Base-by-base conservation (phyloP, 176 grass and related monocot species). In the Hsuehochloa calcarea region DNA sequence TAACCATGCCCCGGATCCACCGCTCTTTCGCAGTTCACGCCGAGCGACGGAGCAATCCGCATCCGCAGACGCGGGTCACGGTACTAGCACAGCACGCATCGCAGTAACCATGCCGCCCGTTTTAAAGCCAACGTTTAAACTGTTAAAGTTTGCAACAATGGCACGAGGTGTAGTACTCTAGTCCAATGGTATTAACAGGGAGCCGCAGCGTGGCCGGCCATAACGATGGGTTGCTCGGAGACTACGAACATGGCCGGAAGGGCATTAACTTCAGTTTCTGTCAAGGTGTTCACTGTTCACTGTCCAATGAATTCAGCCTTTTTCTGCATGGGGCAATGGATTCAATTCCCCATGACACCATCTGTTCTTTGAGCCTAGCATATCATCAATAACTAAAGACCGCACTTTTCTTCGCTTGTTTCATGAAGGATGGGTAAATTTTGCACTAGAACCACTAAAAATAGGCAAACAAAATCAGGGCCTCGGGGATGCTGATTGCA, bases 231-330 rank as follows among this genome's bases (percentile, higher is more conserved):
- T 29, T 29, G 45, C 45, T 54, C 8, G 8, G 52, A 58, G 55
- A 9, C 55, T 23, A 10, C 10, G 55, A 23, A 23, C 55, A 58
- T 8, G 22, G 22, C 8, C 52, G 50, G 16, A 23, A 20, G 39
- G 84, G 20, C 66, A 65, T 80, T 86, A 73, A 80, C 84, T 86
- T 45, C 55, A 12, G 27, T 20, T 27, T 60, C 84, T 79, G 75
- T 72, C 84, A 63, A 15, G 66, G 22, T 80, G 76, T 59, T 50
- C 56, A 63, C 76, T 72, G 55, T 72, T 79, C 47, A 78, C 71
- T 13, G 66, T 52, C 65, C 77, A 40, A 73, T 73, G 77, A 52
- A 80, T 73, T 43, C 56, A 25, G 7, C 9, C 17, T 52, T 29
- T 52, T 34, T 52, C 22, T 23, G 31, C 29, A 3, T 74, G 68